Base-by-base conservation (phyloP, 768 basidiomycete species). In the Collybia sp. region DNA sequence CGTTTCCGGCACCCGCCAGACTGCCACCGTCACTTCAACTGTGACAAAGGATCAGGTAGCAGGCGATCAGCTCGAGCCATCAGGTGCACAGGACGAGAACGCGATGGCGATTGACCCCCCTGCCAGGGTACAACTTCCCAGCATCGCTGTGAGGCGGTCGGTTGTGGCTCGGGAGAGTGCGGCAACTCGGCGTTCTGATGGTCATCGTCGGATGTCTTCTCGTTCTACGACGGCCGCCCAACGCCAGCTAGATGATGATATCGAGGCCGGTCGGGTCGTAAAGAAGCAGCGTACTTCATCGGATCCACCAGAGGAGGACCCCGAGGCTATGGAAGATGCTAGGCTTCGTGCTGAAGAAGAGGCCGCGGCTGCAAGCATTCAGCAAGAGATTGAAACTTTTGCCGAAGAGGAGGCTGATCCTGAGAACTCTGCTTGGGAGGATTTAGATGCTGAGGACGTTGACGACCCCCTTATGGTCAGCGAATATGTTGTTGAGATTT, bases 381-480 rank as follows among this genome's bases (percentile, higher is more conserved):
- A 61, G 11, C 73, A 70, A 30, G 77, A 80, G 49, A 67, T 71
- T 32, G 84, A 85, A 44, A 65, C 66, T 2, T 70, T 69, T 44
- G 67, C 71, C 15, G 68, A 80, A 30, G 79, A 82, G 50, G 61
- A 88, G 58, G 83, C 79, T 3, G 83, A 85, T 53, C 83, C 82
- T 2, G 72, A 85, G 44, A 69, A 72, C 70, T 72, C 72, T 10
- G 55, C 66, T 33, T 98, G 93, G 94, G 88, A 88, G 25, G 95
- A 98, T 58, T 76, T 98, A 12, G 96, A 99, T 53, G 84, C 82
- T 1, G 93, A 94, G 39, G 96, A 99, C 59, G 77, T 68, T 15
- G 92, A 93, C 42, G 95, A 99, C 59, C 96, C 95, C 12, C 73
- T 91, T 49, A 97, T 97, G 94, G 94, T 96, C 53, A 87, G 85